Evolutionary conservation across 2,329 filamentous ascomycete species (phyloP).

Genomic region (Phialocephala subalpina): DNA sequence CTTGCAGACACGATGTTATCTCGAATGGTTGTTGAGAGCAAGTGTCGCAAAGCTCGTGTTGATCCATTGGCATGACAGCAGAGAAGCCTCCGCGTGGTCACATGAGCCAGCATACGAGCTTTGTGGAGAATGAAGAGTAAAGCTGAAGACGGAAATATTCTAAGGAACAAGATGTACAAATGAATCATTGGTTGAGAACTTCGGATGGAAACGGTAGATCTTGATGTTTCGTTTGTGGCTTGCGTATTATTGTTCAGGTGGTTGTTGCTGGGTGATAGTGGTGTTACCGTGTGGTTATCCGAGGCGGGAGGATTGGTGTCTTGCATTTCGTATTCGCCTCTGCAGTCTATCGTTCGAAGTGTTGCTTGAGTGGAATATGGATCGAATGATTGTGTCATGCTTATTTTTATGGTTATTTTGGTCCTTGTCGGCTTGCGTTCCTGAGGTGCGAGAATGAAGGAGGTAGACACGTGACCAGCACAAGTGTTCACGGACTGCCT

Average conservation of each 20-base stretch:
- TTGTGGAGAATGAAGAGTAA: neutral
- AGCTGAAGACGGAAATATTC: neutral
- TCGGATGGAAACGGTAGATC: neutral
- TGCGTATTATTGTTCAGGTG: neutral
- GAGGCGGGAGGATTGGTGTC: neutral
- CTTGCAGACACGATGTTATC: neutral
- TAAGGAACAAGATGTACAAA: too few species aligned
- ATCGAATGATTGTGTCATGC: neutral
- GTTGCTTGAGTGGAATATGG: neutral
- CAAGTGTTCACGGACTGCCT: too few species aligned
- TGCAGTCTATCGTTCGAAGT: neutral
- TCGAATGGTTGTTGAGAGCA: neutral
- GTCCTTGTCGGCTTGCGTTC: neutral
- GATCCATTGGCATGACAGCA: neutral
- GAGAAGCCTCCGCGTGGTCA: neutral
- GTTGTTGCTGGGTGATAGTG: neutral
- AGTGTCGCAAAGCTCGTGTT: conserved; percentile 5
- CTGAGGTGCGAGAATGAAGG: neutral
- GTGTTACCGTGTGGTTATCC: neutral
- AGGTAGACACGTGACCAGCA: neutral
- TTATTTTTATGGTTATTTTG: neutral
- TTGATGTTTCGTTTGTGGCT: neutral
- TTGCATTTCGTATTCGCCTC: conserved; percentile 10
- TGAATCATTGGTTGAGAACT: neutral
- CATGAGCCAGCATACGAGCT: neutral